Base-by-base conservation (phyloP, 768 basidiomycete species). In the Tricholoma matsutake region DNA sequence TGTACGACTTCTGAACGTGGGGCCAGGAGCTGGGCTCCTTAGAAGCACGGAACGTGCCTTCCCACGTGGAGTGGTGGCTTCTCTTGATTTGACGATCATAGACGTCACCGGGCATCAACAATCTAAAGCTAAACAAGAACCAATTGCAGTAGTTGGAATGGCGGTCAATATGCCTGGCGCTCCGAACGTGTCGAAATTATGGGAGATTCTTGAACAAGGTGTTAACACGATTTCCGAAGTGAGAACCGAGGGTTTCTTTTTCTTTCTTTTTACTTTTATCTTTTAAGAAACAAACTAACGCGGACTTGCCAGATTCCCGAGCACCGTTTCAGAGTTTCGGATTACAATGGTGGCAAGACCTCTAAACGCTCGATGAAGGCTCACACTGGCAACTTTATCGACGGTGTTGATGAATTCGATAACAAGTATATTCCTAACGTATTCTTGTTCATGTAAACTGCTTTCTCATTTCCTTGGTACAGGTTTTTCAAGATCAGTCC, bases 101-200 rank as follows among this genome's bases (percentile, higher is more conserved):
- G 62, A 60, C 16, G 43, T 31, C 28, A 37, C 14, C 14, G n/a
- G 52, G 18, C 54, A 32, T 56, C 59, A 56, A 9, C 49, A 58
- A 31, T 25, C 56, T 54, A 59, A 51, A 22, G 61, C 69, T 6
- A 75, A 75, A 41, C 78, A 79, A 62, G 79, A 83, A 51, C 80
- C 84, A 3, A 83, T 91, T 53, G 90, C 89, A 0, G 83, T 91
- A 59, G 75, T 90, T 53, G 90, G 89, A 8, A 89, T 90, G 87
- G 85, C 87, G 1, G 77, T 84, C 43, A 82, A 79, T 54, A 74
- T 81, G 74, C 81, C 81, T n/a, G 84, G 86, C 2, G 86, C 87
- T 2, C 64, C 72, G 1, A 76, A 79, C 65, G 64, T 73, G 3
- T 69, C 73, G 6, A 71, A 79, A 57, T 74, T 91, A 2, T 90